A percentile compares a stretch with the other conserved stretches of the same genome.
Conservation (phyloP, 148 eudicot genomes). For the Heliosperma pusillum region DNA sequence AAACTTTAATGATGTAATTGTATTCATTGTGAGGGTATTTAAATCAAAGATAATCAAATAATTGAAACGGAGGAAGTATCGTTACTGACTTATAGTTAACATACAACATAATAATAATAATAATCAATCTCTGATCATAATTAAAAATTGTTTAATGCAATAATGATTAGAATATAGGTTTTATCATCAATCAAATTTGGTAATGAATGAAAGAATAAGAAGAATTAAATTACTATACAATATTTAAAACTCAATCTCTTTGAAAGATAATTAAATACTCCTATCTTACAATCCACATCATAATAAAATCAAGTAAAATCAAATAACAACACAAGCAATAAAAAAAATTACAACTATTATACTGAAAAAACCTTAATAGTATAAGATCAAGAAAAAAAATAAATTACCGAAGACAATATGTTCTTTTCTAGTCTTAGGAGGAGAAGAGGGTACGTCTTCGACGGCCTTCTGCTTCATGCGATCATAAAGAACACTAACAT, state of each 20-base stretch:
- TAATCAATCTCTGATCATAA: no score
- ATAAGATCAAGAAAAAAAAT: not conserved
- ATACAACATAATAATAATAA: no score
- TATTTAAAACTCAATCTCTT: not conserved
- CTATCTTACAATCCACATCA: no score
- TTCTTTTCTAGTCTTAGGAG: not conserved
- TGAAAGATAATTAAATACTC: no score
- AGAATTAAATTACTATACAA: not conserved
- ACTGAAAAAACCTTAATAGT: not conserved
- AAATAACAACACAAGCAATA: not conserved
- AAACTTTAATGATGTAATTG: no score
- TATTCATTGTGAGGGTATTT: no score
- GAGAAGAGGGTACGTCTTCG: constrained; percentile 10
- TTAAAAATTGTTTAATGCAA: not conserved
- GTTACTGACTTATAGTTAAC: no score
- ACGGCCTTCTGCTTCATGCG: constrained; percentile 24
- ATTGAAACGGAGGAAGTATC: no score
- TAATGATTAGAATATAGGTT: not conserved
- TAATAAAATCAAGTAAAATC: no score
- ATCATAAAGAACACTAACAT: constrained; percentile 22
- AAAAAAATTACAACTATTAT: not conserved
- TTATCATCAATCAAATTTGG: not conserved
- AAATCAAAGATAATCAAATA: no score
- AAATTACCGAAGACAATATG: not conserved
- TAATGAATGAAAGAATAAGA: not conserved